These are phyloP conservation scores for Globisporangium cederbergense DNA, from an alignment of 352 stramenopile species.

Conservation along the genomic window DNA sequence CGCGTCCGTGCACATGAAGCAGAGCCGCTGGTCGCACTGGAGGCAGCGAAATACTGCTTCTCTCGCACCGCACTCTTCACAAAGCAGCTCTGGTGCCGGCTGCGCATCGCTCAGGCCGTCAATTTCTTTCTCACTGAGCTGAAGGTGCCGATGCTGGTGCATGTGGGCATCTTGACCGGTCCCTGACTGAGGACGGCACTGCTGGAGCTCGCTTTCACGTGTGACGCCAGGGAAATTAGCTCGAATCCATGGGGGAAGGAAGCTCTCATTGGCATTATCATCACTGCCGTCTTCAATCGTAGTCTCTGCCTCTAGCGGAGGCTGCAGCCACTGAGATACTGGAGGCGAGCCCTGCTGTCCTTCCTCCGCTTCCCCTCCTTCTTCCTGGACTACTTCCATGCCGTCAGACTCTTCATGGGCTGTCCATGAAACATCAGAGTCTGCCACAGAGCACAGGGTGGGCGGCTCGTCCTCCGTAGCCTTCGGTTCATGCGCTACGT, in stretches of 20 bases:
- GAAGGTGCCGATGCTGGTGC: background rate
- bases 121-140: background rate
- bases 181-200: background rate
- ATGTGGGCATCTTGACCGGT: background rate
- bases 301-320: background rate
- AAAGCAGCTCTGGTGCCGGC: slow-evolving; percentile 11
- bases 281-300: background rate
- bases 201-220: slow-evolving; percentile 23
- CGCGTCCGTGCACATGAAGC: slow-evolving; percentile 62
- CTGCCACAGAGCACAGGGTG: too few species aligned
- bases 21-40: slow-evolving; percentile 48
- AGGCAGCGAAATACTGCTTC: slow-evolving; percentile 27
- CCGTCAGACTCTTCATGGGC: background rate
- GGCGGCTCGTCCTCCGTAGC: background rate
- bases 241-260: slow-evolving; percentile 34
- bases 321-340: background rate
- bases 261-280: slow-evolving; percentile 2
- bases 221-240: slow-evolving; percentile 29
- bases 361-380: background rate
- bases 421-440: background rate
- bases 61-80: slow-evolving; percentile 55
- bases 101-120: background rate
- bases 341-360: background rate
- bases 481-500: background rate
- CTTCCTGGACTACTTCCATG: background rate